Conservation (phyloP, 306 rosid species). For the Cyamopsis tetragonoloba region DNA sequence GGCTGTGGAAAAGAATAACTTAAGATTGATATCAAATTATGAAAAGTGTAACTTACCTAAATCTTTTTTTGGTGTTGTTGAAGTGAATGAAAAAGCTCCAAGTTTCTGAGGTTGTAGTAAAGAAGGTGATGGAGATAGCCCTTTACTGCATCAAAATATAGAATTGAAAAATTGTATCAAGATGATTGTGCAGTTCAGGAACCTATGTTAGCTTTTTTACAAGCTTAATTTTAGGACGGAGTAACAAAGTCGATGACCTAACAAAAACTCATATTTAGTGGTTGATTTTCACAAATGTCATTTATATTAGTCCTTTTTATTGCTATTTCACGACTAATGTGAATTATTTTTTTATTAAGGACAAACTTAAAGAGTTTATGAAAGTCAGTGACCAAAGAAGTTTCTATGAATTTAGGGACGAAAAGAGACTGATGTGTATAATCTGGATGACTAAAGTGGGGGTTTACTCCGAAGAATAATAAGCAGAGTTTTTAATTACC, state of each 20-base stretch:
- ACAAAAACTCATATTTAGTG: too few species aligned
- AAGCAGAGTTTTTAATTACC: constrained; percentile 36
- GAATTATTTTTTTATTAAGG: too few species aligned
- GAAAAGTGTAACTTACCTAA: constrained; percentile 37
- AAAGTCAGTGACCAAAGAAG: too few species aligned
- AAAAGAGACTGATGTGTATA: too few species aligned
- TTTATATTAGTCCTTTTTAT: too few species aligned
- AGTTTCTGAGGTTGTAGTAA: constrained; percentile 40
- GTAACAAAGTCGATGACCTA: too few species aligned
- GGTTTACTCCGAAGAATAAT: too few species aligned
- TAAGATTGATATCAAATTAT: background rate
- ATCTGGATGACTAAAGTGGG: too few species aligned
- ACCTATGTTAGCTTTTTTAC: background rate
- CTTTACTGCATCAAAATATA: constrained; percentile 44
- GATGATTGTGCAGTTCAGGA: background rate
- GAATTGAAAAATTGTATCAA: background rate
- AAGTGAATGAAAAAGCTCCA: constrained; percentile 52
- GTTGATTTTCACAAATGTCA: too few species aligned
- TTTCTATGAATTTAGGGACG: too few species aligned
- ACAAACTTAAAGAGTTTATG: too few species aligned
- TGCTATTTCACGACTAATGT: too few species aligned
- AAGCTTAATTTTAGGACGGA: background rate
- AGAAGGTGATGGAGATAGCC: constrained; percentile 58
- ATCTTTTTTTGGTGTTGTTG: constrained; percentile 58
- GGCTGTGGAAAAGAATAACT: background rate